Evolutionary conservation across 768 basidiomycete genomes (phyloP).

Genomic region (Ramaria rubella): DNA sequence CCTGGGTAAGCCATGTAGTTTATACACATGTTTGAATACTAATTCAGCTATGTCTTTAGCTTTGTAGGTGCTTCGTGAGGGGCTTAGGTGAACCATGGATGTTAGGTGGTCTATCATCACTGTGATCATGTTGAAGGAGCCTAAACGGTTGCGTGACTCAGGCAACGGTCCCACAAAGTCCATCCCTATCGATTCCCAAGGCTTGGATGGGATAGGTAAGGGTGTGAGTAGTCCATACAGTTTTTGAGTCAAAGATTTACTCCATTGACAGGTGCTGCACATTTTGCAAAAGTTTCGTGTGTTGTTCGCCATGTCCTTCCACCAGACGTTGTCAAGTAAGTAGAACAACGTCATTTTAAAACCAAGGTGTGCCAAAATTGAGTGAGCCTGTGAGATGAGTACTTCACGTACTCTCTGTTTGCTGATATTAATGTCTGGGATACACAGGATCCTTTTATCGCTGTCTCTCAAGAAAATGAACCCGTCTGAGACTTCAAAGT

Average conservation of each 20-base stretch:
- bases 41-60: slow-evolving; percentile 18
- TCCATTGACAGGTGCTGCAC: slow-evolving; percentile 18
- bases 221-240: too few species aligned
- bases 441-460: slow-evolving; percentile 2
- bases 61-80: slow-evolving; percentile 17
- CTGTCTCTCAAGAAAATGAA: slow-evolving; percentile 8
- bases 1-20: slow-evolving; percentile 18
- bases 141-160: slow-evolving; percentile 11
- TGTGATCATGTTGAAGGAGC: slow-evolving; percentile 23
- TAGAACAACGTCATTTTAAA: slow-evolving; percentile 27
- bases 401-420: slow-evolving; percentile 9
- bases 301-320: too few species aligned
- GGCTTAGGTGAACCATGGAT: slow-evolving; percentile 22
- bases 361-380: slow-evolving; percentile 34
- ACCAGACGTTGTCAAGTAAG: slow-evolving; percentile 20
- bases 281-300: slow-evolving; percentile 22
- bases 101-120: slow-evolving; percentile 25
- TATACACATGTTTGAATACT: slow-evolving; percentile 14
- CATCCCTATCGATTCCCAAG: too few species aligned
- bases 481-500: slow-evolving; percentile 11
- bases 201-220: too few species aligned
- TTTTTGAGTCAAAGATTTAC: slow-evolving; percentile 18
- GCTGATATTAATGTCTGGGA: slow-evolving; percentile 4
- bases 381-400: slow-evolving; percentile 23
- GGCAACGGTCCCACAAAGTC: neutral